Base-by-base conservation (phyloP, 1,284 basidiomycete species). In the Fomitopsis betulina region DNA sequence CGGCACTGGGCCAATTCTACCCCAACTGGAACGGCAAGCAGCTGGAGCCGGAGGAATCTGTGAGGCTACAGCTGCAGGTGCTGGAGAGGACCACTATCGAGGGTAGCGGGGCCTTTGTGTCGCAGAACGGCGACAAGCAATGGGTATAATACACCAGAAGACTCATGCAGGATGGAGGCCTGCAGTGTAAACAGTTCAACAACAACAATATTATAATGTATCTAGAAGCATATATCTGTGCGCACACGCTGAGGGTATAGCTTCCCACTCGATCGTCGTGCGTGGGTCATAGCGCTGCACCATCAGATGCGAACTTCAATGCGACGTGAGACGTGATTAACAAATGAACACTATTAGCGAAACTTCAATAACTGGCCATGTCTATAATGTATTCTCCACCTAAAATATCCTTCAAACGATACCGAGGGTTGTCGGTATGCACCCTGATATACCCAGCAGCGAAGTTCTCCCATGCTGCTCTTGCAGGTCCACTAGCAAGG, bases 101-200 rank as follows among this genome's bases (percentile, higher is more conserved):
- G 53, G 68, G 73, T 10, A 71, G 62, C 15, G 75, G 75, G 7
- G 64, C 66, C 8, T 76, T 76, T 57, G 40, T 76, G 6, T 75
- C 72, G 19, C 74, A 77, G 21, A 56, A 65, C 40, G 72, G 73
- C 8, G 69, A 73, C 57, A 69, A 73, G 42, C n/a, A 57, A 9
- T 57, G 56, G 56, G 42, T 51, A n/a, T 51, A 27, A 12, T 27
- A 32, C n/a, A n/a, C n/a, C n/a, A n/a, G n/a, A n/a, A n/a, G n/a
- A n/a, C n/a, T n/a, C n/a, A n/a, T n/a, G n/a, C n/a, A n/a, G n/a
- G n/a, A n/a, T n/a, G n/a, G n/a, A n/a, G n/a, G n/a, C n/a, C n/a
- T n/a, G n/a, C n/a, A n/a, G n/a, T n/a, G n/a, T n/a, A n/a, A n/a
- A n/a, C n/a, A n/a, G n/a, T n/a, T n/a, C n/a, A n/a, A n/a, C n/a